Evolutionary conservation across 2,329 filamentous ascomycete genomes (phyloP), one percentile per base, ranked within the genome.

Genomic region (Lizonia empirigonia): DNA sequence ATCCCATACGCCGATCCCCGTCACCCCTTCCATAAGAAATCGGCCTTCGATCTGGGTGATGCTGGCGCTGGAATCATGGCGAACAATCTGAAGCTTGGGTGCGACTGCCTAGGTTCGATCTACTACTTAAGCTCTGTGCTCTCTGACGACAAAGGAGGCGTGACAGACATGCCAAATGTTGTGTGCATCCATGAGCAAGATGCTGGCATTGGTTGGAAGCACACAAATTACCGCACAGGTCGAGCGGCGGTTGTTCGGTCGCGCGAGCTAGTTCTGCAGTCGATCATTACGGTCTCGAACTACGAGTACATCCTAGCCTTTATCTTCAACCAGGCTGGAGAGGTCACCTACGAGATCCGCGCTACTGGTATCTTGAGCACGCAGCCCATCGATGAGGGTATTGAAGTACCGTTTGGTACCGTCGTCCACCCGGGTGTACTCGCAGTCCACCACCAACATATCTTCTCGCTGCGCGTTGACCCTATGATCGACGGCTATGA

Each of bases 261-360:
- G 56, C 78, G 86, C 20, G 85, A 89, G 65, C 73, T 89, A 4
- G 85, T 89, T 1, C 67, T 89, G 5, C 86, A 89, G 65, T 83
- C 82, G 62, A 89, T 89, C 68, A 87, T 87, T 72, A 89, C 85
- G 0, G 84, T 89, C 4, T 80, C 84, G 9, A 89, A 89, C 72
- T 89, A 89, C 71, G 86, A 89, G 65, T 89, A 89, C 65, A 87
- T 89, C 60, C 78, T 89, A 29, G 85, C 85, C 2, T 89, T 86
- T 72, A 82, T 85, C 44, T 88, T 89, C 75, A 87, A 88, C 68
- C 86, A 89, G 67, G 85, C 85, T 2, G 86, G 84, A 47, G 85
- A 87, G 62, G 65, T 89, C 37, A 78, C 79, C 58, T 86, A 88
- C 63, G 86, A 89, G 67, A 83, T 87, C 34, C 82, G 85, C 27